phyloP scores from a whole-genome alignment of 192 early-diverging fungal genomes.

The Umbelopsis ramanniana region DNA sequence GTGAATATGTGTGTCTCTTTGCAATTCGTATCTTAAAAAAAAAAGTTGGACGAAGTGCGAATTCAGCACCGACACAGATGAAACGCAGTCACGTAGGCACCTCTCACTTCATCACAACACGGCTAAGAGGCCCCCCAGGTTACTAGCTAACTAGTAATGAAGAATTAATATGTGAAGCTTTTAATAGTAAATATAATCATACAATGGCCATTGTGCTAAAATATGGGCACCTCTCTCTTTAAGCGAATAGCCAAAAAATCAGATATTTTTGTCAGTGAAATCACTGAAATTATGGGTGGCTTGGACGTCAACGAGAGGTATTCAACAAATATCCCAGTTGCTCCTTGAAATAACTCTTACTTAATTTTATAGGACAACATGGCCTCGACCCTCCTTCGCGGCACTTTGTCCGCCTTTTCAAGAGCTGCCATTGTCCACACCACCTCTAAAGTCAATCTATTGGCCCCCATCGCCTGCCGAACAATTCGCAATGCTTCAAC shows the following conservation, averaged over 20 bases:
- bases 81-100: no score
- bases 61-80: no score
- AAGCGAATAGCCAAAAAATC: no score
- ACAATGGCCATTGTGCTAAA: no score
- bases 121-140: no score
- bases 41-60: not conserved
- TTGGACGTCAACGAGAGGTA: conserved; percentile 2
- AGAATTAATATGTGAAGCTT: no score
- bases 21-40: conserved; percentile 11
- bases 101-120: no score
- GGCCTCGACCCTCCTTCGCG: conserved; percentile 8
- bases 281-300: not conserved
- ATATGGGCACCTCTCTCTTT: no score
- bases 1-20: not conserved
- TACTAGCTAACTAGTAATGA: no score
- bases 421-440: not conserved
- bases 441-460: not conserved
- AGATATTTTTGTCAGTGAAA: not conserved
- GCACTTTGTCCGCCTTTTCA: conserved; percentile 6
- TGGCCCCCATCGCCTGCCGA: not conserved
- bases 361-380: not conserved
- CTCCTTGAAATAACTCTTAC: not conserved
- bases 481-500: not conserved
- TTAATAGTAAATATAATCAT: no score
- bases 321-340: not conserved